These are phyloP conservation scores for Nemania serpens DNA, from an alignment of 2,329 filamentous ascomycete species.

Conservation along the genomic window DNA sequence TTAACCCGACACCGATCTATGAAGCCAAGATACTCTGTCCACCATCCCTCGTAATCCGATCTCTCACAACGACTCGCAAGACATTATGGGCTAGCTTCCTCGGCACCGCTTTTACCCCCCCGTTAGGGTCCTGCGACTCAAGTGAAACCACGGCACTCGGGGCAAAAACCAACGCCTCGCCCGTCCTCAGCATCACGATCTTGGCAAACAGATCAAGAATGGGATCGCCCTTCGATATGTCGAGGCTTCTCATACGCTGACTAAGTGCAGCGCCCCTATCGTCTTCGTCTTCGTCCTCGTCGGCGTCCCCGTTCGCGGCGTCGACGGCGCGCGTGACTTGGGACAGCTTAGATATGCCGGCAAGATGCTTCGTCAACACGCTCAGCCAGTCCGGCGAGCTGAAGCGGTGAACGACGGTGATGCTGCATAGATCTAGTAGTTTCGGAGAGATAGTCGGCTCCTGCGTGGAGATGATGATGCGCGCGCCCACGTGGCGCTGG, in stretches of 20 bases:
- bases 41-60: slow-evolving; percentile 51
- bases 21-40: slow-evolving; percentile 52
- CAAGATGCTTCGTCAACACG: slow-evolving; percentile 21
- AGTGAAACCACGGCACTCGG: slow-evolving; percentile 49
- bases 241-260: slow-evolving; percentile 2
- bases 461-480: slow-evolving; percentile 75
- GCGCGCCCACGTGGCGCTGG: slow-evolving; percentile 70
- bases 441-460: slow-evolving; percentile 73
- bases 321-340: too few relatives aligned
- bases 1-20: neutral
- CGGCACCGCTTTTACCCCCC: slow-evolving; percentile 13
- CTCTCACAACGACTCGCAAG: slow-evolving; percentile 48
- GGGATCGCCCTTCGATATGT: slow-evolving; percentile 12
- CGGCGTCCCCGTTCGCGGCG: too few relatives aligned
- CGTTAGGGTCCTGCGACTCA: slow-evolving; percentile 24
- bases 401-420: slow-evolving; percentile 24
- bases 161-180: slow-evolving; percentile 54
- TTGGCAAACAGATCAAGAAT: slow-evolving; percentile 45
- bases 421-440: slow-evolving; percentile 71
- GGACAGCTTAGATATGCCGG: slow-evolving; percentile 21
- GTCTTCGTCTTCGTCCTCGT: neutral
- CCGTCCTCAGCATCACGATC: slow-evolving; percentile 50
- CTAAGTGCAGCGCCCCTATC: too few relatives aligned
- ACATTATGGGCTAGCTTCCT: slow-evolving; percentile 45
- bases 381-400: slow-evolving; percentile 26